Evolutionary conservation across 805 yeast species (phyloP).

Genomic region (Candida saitoana): DNA sequence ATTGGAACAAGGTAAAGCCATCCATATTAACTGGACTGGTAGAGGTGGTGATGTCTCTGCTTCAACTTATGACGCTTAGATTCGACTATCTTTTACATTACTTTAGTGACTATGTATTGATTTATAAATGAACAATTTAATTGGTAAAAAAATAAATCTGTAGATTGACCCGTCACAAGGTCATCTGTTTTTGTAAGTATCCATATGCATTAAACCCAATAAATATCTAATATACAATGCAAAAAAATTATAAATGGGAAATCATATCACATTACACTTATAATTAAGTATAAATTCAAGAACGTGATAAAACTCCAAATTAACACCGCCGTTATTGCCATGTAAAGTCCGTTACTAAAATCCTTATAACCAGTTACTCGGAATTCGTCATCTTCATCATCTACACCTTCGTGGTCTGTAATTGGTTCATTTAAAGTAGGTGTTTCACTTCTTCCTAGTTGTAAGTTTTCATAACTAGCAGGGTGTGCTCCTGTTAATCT

Average conservation of each 20-base stretch:
- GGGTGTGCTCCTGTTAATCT: slow-evolving; percentile 10
- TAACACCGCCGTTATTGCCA: slow-evolving; percentile 50
- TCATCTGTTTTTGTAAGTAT: background rate
- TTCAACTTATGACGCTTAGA: slow-evolving; percentile 85
- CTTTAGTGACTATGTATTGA: slow-evolving; percentile 1
- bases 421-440: slow-evolving; percentile 1
- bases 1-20: slow-evolving; percentile 75
- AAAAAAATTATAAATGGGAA: slow-evolving; percentile 18
- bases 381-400: slow-evolving; percentile 12
- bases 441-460: slow-evolving; percentile 8
- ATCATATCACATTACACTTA: slow-evolving; percentile 24
- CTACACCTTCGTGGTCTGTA: slow-evolving; percentile 1
- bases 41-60: slow-evolving; percentile 98
- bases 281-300: slow-evolving; percentile 67
- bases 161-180: too few relatives aligned
- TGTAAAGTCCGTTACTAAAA: slow-evolving; percentile 62
- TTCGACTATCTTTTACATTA: background rate
- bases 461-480: background rate
- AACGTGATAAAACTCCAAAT: slow-evolving; percentile 71
- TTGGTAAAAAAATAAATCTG: background rate
- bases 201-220: slow-evolving; percentile 4
- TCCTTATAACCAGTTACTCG: slow-evolving; percentile 46
- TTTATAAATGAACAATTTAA: background rate
- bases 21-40: slow-evolving; percentile 99
- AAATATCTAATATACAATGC: slow-evolving; percentile 4